Base-by-base conservation (phyloP, 441 rosid species). In the Corymbia calophylla region DNA sequence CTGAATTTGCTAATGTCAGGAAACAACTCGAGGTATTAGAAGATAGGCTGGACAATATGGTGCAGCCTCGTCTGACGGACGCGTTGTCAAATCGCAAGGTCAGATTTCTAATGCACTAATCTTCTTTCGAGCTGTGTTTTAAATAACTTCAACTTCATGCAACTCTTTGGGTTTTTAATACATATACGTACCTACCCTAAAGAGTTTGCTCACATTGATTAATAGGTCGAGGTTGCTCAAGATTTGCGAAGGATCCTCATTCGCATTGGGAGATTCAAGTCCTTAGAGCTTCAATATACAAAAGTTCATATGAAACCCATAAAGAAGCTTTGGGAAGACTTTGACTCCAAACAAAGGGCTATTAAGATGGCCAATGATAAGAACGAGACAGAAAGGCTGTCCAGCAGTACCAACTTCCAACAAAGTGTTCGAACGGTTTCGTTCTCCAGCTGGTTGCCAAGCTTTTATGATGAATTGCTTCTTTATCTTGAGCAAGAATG, bases 401-500 rank as follows among this genome's bases (percentile, higher is more conserved):
- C 96, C 56, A 94, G 92, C 90, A 91, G 90, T 53, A 93, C 92
- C 87, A 97, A 95, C 87, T 89, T 91, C 87, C 97, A 90, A 16
- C 89, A 92, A 87, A 92, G 91, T 88, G 91, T 91, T 87, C 91
- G 90, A n/a, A 89, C 92, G 85, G 89, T 95, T 91, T 93, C 95
- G 60, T 97, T 97, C 91, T 92, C 94, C 80, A 97, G 97, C 92
- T 98, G 98, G 99, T 91, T 98, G 94, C 99, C 99, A 53, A 94
- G 94, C 94, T 98, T 98, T 94, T 98, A 96, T 70, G 99, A 98
- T 89, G 99, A 97, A 91, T 92, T 98, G 93, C 95, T 97, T 77
- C 99, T 98, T 88, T 98, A 94, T 95, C 97, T 98, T 88, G 99
- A 98, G 94, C 98, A 97, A 94, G 99, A 98, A 92, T 97, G 99